Percentiles rank a stretch among this genome's conserved stretches.
Conservation (phyloP, 345 rosid genomes). For the Eucalyptus regnans region DNA sequence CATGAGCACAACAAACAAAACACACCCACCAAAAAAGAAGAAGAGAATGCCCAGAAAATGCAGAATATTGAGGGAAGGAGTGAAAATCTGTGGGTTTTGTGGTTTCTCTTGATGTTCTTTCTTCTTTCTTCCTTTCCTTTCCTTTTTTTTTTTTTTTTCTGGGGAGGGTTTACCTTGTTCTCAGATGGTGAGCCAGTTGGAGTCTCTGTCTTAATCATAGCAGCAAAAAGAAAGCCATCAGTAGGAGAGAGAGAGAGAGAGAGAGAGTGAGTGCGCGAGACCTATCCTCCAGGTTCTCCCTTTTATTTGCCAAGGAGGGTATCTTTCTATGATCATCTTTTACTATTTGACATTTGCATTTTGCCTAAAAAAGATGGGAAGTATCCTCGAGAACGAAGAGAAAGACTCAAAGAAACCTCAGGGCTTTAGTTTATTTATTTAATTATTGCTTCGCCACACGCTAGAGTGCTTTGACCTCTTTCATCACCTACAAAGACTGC, state of each 20-base stretch:
- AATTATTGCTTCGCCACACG: background rate
- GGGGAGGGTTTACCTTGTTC: background rate
- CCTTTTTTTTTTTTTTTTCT: no score
- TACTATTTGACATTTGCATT: background rate
- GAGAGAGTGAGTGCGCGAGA: background rate
- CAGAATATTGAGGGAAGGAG: background rate
- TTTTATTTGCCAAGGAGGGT: background rate
- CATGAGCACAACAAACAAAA: background rate
- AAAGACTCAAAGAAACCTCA: background rate
- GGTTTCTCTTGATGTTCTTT: background rate
- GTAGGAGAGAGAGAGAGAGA: background rate
- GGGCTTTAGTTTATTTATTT: background rate
- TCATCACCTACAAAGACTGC: background rate
- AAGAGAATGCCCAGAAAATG: background rate
- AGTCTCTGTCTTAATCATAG: background rate
- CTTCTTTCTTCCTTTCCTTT: no score
- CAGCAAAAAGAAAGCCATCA: background rate
- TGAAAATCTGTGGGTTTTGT: background rate
- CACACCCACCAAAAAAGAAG: background rate
- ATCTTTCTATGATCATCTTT: background rate
- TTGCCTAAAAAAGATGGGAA: background rate
- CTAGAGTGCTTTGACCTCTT: background rate
- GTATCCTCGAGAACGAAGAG: background rate
- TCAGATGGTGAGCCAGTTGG: background rate
- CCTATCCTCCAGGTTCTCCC: background rate